phyloP scores from a whole-genome alignment of 75 land plant species.

The Cupressus sempervirens region DNA sequence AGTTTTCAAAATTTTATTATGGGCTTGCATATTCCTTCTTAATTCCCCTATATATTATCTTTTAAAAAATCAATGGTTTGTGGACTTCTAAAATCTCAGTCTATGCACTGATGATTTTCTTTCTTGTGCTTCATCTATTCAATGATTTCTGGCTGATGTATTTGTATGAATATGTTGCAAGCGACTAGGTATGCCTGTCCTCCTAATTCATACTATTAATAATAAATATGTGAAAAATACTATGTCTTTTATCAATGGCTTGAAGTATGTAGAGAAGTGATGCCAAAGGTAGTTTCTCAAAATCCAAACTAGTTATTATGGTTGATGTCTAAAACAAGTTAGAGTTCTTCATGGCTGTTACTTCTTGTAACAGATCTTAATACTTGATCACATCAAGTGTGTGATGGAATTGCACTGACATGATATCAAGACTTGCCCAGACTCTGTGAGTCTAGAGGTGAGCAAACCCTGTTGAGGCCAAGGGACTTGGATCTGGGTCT shows the following conservation, averaged over 20 bases:
- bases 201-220: not conserved
- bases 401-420: not conserved
- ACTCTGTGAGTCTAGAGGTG: no score
- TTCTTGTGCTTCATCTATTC: not conserved
- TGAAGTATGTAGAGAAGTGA: not conserved
- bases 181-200: not conserved
- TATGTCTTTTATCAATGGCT: not conserved
- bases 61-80: not conserved
- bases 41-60: not conserved
- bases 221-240: not conserved
- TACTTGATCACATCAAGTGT: not conserved
- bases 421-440: not conserved
- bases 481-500: no score
- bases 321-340: not conserved
- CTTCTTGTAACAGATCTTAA: not conserved
- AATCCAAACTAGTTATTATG: not conserved
- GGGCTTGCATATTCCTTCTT: not conserved
- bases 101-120: not conserved
- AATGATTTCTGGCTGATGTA: not conserved
- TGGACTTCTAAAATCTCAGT: not conserved
- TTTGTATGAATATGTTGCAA: not conserved
- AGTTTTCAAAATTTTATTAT: not conserved
- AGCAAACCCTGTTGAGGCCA: no score
- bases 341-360: not conserved
- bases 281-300: not conserved